A percentile compares a stretch with the other conserved stretches of the same genome.
Evolutionary conservation across 176 grass and related monocot species (phyloP).

Genomic region (Musa troglodytarum): DNA sequence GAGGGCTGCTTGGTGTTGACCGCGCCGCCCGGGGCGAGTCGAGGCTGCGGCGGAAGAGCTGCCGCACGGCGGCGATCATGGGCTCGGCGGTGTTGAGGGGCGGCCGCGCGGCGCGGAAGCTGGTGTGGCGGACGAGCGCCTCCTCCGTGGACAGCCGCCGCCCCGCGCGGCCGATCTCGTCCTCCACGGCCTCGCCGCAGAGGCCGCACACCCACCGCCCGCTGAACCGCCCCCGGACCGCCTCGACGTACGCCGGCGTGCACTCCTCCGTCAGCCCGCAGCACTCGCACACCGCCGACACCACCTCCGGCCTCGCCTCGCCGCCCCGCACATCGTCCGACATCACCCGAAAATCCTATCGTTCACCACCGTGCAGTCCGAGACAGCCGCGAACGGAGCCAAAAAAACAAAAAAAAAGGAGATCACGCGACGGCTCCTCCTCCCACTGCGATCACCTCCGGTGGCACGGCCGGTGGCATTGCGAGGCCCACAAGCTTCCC

Average conservation of each 20-base stretch:
- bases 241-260: slow-evolving; percentile 11
- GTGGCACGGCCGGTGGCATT: not conserved
- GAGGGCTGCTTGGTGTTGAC: slow-evolving; percentile 1
- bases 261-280: slow-evolving; percentile 17
- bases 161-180: slow-evolving; percentile 20
- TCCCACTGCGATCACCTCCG: not conserved
- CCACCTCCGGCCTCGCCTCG: slow-evolving; percentile 1
- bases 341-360: not conserved
- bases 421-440: not conserved
- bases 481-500: not conserved
- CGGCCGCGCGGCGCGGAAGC: slow-evolving; percentile 1
- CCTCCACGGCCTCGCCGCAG: slow-evolving; percentile 15
- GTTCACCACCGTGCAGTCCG: not conserved
- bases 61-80: slow-evolving; percentile 18
- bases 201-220: slow-evolving; percentile 17
- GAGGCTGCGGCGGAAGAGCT: slow-evolving; percentile 15
- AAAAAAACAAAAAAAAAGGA: too few relatives aligned
- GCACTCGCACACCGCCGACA: slow-evolving; percentile 6
- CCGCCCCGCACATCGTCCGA: not conserved
- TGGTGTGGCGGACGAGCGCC: slow-evolving; percentile 18
- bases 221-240: slow-evolving; percentile 5
- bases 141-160: slow-evolving; percentile 16
- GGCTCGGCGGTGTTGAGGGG: not conserved
- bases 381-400: too few relatives aligned
- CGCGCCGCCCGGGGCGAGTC: not conserved